Evolutionary conservation across 768 basidiomycete species (phyloP).

Genomic region (Podaxis sp.): DNA sequence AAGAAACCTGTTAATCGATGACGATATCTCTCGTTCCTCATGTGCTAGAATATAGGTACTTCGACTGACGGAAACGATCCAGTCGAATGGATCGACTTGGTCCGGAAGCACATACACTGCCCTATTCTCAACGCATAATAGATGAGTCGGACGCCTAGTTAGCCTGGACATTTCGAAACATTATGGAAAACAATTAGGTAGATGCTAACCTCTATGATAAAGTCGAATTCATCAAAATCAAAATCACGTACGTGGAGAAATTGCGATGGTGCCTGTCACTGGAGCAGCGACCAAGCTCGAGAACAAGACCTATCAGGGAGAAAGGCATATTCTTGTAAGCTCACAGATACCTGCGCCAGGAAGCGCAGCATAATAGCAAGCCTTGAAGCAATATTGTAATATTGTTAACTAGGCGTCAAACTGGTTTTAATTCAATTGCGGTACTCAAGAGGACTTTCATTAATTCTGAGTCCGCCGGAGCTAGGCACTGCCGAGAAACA

Average conservation of each 20-base stretch:
- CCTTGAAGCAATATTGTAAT: not conserved
- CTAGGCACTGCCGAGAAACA: conserved; percentile 7
- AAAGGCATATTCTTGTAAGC: not conserved
- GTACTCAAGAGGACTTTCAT: conserved; percentile 11
- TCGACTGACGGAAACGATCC: not conserved
- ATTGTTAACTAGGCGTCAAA: not conserved
- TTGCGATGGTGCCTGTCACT: not conserved
- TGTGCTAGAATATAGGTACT: not conserved
- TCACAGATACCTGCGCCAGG: too few relatives aligned
- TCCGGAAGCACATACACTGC: too few relatives aligned
- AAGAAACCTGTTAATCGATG: not conserved
- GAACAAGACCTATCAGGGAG: not conserved
- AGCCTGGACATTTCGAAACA: too few relatives aligned
- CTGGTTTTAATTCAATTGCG: conserved; percentile 1
- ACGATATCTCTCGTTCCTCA: not conserved
- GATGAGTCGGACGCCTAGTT: too few relatives aligned
- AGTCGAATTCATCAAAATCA: not conserved
- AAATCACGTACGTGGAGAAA: not conserved
- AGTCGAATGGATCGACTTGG: not conserved
- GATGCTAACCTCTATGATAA: not conserved
- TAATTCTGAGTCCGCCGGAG: conserved; percentile 15
- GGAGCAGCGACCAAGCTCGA: not conserved
- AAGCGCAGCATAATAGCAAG: not conserved
- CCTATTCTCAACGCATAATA: too few relatives aligned
- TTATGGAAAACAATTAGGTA: too few relatives aligned